Evolutionary conservation across 2,329 filamentous ascomycete genomes (phyloP).

Genomic region (Talaromyces rugulosus): DNA sequence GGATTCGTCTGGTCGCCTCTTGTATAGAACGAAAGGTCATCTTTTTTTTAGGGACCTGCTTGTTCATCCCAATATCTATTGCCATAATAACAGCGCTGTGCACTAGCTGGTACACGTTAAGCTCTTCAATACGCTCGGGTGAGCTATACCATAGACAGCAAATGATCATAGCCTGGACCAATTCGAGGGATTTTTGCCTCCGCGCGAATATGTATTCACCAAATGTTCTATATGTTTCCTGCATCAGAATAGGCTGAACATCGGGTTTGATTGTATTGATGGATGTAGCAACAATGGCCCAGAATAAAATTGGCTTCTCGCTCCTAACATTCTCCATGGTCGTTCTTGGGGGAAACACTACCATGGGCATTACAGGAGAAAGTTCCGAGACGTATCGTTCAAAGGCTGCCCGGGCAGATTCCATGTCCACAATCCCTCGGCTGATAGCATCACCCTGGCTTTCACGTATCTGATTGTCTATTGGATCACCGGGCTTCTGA

Average conservation of each 20-base stretch:
- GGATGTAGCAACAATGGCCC: neutral
- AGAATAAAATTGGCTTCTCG: neutral
- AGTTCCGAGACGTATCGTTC: neutral
- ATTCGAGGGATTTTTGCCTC: neutral
- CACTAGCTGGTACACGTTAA: slow-evolving; percentile 2
- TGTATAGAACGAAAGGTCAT: neutral
- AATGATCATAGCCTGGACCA: neutral
- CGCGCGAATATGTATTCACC: neutral
- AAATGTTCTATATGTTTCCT: neutral
- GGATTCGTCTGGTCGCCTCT: neutral
- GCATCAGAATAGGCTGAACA: neutral
- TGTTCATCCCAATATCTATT: neutral
- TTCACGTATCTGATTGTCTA: neutral
- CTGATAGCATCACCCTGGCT: neutral
- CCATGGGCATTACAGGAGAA: neutral
- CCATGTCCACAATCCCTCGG: neutral
- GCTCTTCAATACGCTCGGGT: neutral
- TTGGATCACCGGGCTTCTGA: neutral
- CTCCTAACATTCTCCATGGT: neutral
- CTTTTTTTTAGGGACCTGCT: neutral
- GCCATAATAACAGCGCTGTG: slow-evolving; percentile 1
- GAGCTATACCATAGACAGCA: neutral
- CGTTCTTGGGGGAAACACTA: neutral
- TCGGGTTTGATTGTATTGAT: neutral
- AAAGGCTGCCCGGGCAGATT: neutral